A percentile compares a stretch with the other conserved stretches of the same genome.
phyloP scores from a whole-genome alignment of 148 eudicot genomes.

The Camellia lanceoleosa region DNA sequence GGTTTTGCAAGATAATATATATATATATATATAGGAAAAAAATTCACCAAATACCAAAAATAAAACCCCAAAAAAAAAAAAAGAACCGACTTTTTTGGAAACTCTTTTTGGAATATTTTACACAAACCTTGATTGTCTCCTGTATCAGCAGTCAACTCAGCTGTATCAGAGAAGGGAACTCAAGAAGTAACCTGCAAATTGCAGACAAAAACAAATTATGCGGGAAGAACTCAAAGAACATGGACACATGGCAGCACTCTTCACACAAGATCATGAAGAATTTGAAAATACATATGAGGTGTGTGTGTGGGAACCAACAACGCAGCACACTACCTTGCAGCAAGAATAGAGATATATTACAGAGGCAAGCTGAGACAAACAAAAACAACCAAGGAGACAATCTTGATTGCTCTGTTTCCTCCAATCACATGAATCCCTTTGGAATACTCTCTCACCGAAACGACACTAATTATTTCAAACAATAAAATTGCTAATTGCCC shows the following conservation, averaged over 20 bases:
- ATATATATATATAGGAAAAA: too few species aligned
- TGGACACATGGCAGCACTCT: too few species aligned
- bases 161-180: conserved; percentile 93
- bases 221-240: too few species aligned
- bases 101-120: background rate
- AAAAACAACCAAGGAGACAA: conserved; percentile 82
- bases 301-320: too few species aligned
- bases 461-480: conserved; percentile 80
- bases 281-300: background rate
- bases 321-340: background rate
- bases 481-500: conserved; percentile 85
- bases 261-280: background rate
- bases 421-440: conserved; percentile 55
- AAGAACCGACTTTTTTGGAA: too few species aligned
- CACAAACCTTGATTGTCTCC: conserved; percentile 95
- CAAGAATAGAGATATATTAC: conserved; percentile 39
- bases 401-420: conserved; percentile 55
- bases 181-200: conserved; percentile 73
- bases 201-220: background rate
- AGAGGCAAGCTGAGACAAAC: conserved; percentile 89
- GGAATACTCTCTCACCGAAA: conserved; percentile 55
- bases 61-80: too few species aligned
- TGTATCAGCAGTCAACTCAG: conserved; percentile 87
- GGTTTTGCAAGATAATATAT: too few species aligned
- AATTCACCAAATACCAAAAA: too few species aligned